A percentile compares a stretch with the other conserved stretches of the same genome.
phyloP scores from a whole-genome alignment of 192 early-diverging fungal genomes.

The Mycoemilia scoparia region DNA sequence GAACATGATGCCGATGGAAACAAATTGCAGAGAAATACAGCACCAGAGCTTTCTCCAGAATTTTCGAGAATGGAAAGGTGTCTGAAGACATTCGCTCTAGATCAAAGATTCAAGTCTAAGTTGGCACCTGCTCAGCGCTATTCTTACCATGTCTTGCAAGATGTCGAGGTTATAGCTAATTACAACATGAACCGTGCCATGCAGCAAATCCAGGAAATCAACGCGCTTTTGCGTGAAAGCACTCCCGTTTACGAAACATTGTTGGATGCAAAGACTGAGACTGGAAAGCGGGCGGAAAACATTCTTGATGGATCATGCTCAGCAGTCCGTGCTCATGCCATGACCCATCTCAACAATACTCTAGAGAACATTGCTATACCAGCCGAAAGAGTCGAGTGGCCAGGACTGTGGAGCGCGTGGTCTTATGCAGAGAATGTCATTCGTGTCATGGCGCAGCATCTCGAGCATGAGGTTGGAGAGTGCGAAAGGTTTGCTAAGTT shows the following conservation, averaged over 20 bases:
- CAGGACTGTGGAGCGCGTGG: slow-evolving; percentile 68
- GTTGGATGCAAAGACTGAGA: slow-evolving; percentile 46
- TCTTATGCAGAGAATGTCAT: slow-evolving; percentile 69
- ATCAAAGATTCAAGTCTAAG: slow-evolving; percentile 89
- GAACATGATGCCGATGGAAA: slow-evolving; percentile 4
- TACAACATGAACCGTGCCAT: slow-evolving; percentile 47
- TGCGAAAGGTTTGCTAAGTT: slow-evolving; percentile 37
- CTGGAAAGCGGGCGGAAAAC: slow-evolving; percentile 42
- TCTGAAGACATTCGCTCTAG: slow-evolving; percentile 80
- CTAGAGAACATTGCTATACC: slow-evolving; percentile 48
- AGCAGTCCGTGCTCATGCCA: slow-evolving; percentile 31
- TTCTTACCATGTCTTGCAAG: slow-evolving; percentile 64
- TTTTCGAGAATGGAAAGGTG: slow-evolving; percentile 72
- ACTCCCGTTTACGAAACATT: slow-evolving; percentile 61
- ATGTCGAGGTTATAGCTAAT: slow-evolving; percentile 53
- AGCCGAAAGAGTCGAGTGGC: slow-evolving; percentile 53
- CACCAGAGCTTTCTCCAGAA: slow-evolving; percentile 13
- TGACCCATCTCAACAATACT: slow-evolving; percentile 27
- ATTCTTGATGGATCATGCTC: slow-evolving; percentile 39
- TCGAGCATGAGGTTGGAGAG: slow-evolving; percentile 41
- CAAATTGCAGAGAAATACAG: not conserved
- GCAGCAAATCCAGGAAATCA: slow-evolving; percentile 40
- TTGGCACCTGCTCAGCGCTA: slow-evolving; percentile 87
- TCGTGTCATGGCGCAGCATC: slow-evolving; percentile 40
- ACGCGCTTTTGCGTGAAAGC: slow-evolving; percentile 36